Evolutionary conservation across 495 filamentous ascomycete genomes (phyloP).

Genomic region (Parathielavia appendiculata): DNA sequence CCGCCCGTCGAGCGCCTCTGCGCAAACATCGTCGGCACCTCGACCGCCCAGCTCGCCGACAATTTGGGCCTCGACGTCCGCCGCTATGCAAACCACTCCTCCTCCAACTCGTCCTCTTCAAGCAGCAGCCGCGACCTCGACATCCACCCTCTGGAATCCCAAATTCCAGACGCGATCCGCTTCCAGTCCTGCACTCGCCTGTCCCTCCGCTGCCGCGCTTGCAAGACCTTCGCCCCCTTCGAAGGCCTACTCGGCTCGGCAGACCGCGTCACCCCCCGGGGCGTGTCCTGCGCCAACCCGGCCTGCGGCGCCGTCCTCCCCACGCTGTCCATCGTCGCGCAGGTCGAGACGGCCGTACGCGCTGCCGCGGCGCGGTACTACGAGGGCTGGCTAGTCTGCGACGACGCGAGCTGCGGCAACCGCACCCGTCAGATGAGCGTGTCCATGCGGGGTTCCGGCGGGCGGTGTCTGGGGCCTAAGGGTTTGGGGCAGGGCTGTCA

Average conservation of each 20-base stretch:
- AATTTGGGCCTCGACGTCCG: slow-evolving; percentile 86
- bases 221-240: slow-evolving; percentile 65
- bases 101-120: slow-evolving; percentile 9
- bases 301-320: slow-evolving; percentile 55
- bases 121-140: slow-evolving; percentile 52
- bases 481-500: slow-evolving; percentile 75
- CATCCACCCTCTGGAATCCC: slow-evolving; percentile 85
- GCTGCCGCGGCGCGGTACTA: slow-evolving; percentile 77
- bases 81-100: slow-evolving; percentile 60
- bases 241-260: slow-evolving; percentile 61
- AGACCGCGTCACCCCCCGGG: slow-evolving; percentile 60
- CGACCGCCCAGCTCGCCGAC: slow-evolving; percentile 80
- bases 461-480: slow-evolving; percentile 78
- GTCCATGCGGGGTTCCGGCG: slow-evolving; percentile 87
- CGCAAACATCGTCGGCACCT: slow-evolving; percentile 88
- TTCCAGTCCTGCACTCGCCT: slow-evolving; percentile 76
- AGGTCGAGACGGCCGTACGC: slow-evolving; percentile 80
- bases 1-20: slow-evolving; percentile 97
- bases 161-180: slow-evolving; percentile 80
- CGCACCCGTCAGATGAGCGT: slow-evolving; percentile 89
- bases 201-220: slow-evolving; percentile 70
- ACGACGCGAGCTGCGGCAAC: slow-evolving; percentile 79
- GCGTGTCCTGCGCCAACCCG: slow-evolving; percentile 57
- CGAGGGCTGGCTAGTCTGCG: slow-evolving; percentile 83
- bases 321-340: slow-evolving; percentile 71